Evolutionary conservation across 768 basidiomycete species (phyloP).

Genomic region (Strobilomyces confusus): DNA sequence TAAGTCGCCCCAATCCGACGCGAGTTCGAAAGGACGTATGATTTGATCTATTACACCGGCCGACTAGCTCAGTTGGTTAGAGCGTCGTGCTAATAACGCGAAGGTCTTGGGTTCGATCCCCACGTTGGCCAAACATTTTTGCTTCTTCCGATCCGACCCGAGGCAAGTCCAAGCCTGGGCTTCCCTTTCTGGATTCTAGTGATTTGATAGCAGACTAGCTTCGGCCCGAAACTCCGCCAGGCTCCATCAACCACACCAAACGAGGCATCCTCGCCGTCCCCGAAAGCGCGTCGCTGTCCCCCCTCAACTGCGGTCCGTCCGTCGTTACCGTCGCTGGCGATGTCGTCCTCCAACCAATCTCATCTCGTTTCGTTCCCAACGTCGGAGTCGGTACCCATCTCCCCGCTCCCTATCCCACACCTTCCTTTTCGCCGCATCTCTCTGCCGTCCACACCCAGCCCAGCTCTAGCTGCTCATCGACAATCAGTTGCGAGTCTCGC

Average conservation of each 20-base stretch:
- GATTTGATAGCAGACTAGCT: conserved; percentile 18
- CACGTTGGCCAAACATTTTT: conserved; percentile 54
- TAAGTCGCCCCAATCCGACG: no score
- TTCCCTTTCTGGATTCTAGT: conserved; percentile 16
- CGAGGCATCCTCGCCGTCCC: background rate
- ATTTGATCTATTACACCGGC: no score
- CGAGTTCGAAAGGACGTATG: no score
- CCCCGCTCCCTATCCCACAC: conserved; percentile 41
- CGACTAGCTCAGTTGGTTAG: conserved; percentile 34
- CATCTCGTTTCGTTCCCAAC: conserved; percentile 32
- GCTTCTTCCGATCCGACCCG: background rate
- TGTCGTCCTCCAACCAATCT: conserved; percentile 14
- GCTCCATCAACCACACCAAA: background rate
- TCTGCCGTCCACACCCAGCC: conserved; percentile 48
- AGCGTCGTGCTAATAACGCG: conserved; percentile 35
- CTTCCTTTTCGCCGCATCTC: conserved; percentile 64
- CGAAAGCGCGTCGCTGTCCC: background rate
- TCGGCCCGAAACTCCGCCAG: conserved; percentile 18
- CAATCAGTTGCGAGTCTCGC: conserved; percentile 67
- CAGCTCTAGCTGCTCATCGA: conserved; percentile 40
- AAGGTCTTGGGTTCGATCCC: conserved; percentile 76
- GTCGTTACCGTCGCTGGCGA: conserved; percentile 14
- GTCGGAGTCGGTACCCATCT: conserved; percentile 21
- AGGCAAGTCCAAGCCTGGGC: no score
- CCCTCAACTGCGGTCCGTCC: conserved; percentile 9